phyloP scores from a whole-genome alignment of 73 alveolate species.

The Tetrahymena malaccensis region DNA sequence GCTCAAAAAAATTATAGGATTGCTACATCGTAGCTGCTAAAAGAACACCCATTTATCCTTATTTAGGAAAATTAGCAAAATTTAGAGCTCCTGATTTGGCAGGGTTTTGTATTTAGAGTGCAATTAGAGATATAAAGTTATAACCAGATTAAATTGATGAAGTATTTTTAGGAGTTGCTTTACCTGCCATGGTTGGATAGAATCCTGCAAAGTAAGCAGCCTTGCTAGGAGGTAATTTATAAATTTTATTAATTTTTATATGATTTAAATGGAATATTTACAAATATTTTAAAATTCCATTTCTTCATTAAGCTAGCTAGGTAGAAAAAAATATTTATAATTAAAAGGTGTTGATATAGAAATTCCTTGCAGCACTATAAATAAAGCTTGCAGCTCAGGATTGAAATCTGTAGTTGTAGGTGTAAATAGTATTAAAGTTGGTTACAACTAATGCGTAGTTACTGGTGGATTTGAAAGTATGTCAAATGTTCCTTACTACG shows the following conservation, averaged over 20 bases:
- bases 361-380: slow-evolving; percentile 15
- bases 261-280: neutral
- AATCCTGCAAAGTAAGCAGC: slow-evolving; percentile 39
- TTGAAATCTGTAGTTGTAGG: slow-evolving; percentile 19
- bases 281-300: too few species aligned
- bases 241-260: too few species aligned
- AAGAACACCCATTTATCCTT: neutral
- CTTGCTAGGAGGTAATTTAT: slow-evolving; percentile 5
- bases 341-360: neutral
- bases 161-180: slow-evolving; percentile 9
- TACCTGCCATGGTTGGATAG: slow-evolving; percentile 11
- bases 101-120: neutral
- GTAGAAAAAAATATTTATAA: neutral
- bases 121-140: neutral
- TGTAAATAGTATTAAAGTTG: neutral
- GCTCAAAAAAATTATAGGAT: neutral
- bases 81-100: neutral
- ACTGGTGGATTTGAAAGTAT: slow-evolving; percentile 48
- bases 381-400: slow-evolving; percentile 39
- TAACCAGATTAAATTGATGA: slow-evolving; percentile 1
- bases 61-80: neutral
- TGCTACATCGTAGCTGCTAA: neutral
- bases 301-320: too few species aligned
- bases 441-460: slow-evolving; percentile 3
- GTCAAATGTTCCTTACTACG: slow-evolving; percentile 34